Conservation (phyloP, 768 basidiomycete genomes). For the Russula abietina region DNA sequence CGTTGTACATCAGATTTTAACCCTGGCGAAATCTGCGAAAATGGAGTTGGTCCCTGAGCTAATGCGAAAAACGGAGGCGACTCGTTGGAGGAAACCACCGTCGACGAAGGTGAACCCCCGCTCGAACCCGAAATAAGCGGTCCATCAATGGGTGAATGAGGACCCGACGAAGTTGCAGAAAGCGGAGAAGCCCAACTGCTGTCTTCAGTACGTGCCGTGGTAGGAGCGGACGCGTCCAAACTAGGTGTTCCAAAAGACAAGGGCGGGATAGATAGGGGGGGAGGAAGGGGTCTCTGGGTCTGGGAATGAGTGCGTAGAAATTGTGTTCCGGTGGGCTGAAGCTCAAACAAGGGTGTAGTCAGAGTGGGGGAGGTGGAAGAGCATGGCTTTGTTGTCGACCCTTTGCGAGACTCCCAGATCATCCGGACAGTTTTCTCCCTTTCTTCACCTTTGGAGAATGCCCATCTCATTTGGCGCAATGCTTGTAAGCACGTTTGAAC, state of each 20-base stretch:
- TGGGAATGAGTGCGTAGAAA: slow-evolving; percentile 16
- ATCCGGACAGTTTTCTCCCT: slow-evolving; percentile 53
- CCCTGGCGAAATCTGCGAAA: slow-evolving; percentile 14
- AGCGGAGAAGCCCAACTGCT: slow-evolving; percentile 23
- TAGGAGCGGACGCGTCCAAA: slow-evolving; percentile 19
- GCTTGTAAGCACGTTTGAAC: slow-evolving; percentile 59
- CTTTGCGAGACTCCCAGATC: slow-evolving; percentile 38
- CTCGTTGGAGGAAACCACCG: slow-evolving; percentile 16
- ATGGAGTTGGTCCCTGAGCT: slow-evolving; percentile 21
- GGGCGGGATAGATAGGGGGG: slow-evolving; percentile 23
- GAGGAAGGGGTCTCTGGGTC: slow-evolving; percentile 23
- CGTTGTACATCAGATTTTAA: slow-evolving; percentile 9
- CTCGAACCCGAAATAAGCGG: slow-evolving; percentile 7
- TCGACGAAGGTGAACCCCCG: slow-evolving; percentile 21
- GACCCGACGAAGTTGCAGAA: slow-evolving; percentile 21
- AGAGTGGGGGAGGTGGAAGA: slow-evolving; percentile 2
- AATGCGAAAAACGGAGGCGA: slow-evolving; percentile 21
- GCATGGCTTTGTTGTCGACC: slow-evolving; percentile 11
- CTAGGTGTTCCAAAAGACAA: not conserved
- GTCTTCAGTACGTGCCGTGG: slow-evolving; percentile 22
- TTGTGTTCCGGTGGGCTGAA: slow-evolving; percentile 12
- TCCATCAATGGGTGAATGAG: slow-evolving; percentile 21
- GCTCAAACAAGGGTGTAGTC: slow-evolving; percentile 13
- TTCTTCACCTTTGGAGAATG: slow-evolving; percentile 68
- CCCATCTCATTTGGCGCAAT: slow-evolving; percentile 80